These are phyloP conservation scores for Ophiostoma australiae DNA, from an alignment of 2,329 filamentous ascomycete species.

Conservation along the genomic window DNA sequence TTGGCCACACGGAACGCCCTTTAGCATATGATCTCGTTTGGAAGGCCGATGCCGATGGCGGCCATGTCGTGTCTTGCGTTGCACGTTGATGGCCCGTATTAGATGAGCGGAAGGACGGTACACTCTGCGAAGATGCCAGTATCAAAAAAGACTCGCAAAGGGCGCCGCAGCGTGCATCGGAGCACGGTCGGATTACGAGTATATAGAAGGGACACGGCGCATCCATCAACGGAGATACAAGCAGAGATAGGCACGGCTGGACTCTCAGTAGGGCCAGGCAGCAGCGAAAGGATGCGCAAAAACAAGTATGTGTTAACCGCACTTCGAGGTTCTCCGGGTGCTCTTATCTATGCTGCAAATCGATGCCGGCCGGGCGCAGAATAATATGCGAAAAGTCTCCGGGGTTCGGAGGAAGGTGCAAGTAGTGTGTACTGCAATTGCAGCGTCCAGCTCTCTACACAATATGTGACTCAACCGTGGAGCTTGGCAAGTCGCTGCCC, in stretches of 20 bases:
- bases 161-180: background rate
- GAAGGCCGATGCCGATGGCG: conserved; percentile 1
- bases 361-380: background rate
- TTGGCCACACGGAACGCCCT: background rate
- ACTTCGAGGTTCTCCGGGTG: background rate
- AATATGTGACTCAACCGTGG: too few relatives aligned
- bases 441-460: background rate
- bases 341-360: background rate
- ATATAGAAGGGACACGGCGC: background rate
- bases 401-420: background rate
- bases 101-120: background rate
- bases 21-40: background rate
- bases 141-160: background rate
- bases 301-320: background rate
- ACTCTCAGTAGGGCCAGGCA: background rate
- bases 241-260: background rate
- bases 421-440: background rate
- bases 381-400: background rate
- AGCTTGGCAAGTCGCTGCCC: too few relatives aligned
- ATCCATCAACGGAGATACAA: background rate
- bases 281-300: background rate
- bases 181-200: conserved; percentile 1
- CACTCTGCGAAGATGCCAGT: background rate
- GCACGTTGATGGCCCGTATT: background rate
- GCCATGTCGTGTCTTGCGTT: background rate